phyloP scores from a whole-genome alignment of 352 stramenopile species.

The Plasmopara halstedii region DNA sequence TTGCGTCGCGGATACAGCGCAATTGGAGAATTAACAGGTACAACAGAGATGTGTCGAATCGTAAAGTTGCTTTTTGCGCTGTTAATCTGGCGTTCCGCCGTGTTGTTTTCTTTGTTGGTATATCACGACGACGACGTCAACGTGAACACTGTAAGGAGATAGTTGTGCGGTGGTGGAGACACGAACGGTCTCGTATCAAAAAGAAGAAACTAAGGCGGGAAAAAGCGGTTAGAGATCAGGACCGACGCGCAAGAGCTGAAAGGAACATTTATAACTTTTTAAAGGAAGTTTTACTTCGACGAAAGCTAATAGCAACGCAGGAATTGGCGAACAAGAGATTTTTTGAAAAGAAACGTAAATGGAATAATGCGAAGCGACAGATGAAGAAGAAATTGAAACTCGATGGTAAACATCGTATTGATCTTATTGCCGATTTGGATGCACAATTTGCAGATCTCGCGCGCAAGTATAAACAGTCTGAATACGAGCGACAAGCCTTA shows the following conservation, averaged over 20 bases:
- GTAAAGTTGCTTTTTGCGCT: conserved; percentile 23
- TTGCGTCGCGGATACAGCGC: conserved; percentile 20
- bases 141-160: conserved; percentile 25
- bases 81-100: conserved; percentile 42
- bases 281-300: conserved; percentile 33
- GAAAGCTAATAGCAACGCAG: conserved; percentile 24
- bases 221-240: conserved; percentile 7
- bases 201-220: conserved; percentile 8
- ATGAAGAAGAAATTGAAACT: conserved; percentile 29
- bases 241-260: conserved; percentile 17
- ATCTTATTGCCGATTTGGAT: conserved; percentile 30
- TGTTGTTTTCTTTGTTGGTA: conserved; percentile 27
- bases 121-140: conserved; percentile 12
- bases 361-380: conserved; percentile 38
- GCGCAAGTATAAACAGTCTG: conserved; percentile 27
- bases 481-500: conserved; percentile 21
- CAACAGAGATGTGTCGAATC: neutral
- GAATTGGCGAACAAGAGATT: conserved; percentile 27
- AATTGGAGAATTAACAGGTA: conserved; percentile 16
- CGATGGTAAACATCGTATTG: conserved; percentile 25
- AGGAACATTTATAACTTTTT: conserved; percentile 38
- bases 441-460: conserved; percentile 30
- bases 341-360: conserved; percentile 38
- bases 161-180: conserved; percentile 42
- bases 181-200: conserved; percentile 5